Base-by-base conservation (phyloP, 2,329 filamentous ascomycete species). In the Fusarium beomiforme region DNA sequence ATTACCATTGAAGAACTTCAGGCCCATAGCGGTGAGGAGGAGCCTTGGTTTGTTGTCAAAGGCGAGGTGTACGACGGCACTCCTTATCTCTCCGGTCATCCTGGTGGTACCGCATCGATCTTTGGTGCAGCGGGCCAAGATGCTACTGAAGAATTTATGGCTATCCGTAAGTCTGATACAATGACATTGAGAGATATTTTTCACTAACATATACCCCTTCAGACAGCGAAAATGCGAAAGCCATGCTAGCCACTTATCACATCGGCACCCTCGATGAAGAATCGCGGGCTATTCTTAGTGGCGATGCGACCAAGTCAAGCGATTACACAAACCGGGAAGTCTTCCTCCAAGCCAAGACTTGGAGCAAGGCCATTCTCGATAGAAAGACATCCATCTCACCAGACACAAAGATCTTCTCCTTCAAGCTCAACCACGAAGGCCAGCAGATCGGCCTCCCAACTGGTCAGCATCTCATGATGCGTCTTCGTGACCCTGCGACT, bases 181-280 rank as follows among this genome's bases (percentile, higher is more conserved):
- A 9, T 24, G 3, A 21, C 5, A 13, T 11, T n/a, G n/a, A 19
- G 26, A 19, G 16, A 7, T 19, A 26, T 14, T 13, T 3, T 41
- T 60, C 54, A 42, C 77, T 82, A 72, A 81, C 64, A 59, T 39
- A 34, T 36, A 6, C 8, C 4, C 13, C n/a, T 11, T 61, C 77
- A 95, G 93, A 97, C 79, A 95, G 92, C 78, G 94, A 97, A 82
- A 97, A 93, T 19, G 95, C 95, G 36, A 97, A 97, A 82, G 87
- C 86, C 21, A 97, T 97, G 94, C 94, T 98, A 91, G 87, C 88
- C 14, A 81, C 87, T 46, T 97, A 97, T 77, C 94, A 98, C 79
- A 90, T 98, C 71, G 95, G 95, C 54, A 90, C 89, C 1, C 86
- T 97, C 16, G 89, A 93, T 73, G 83, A 89, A 70, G 83, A 84